Evolutionary conservation across 2,329 filamentous ascomycete species (phyloP).

Genomic region (Xylaria sp.): DNA sequence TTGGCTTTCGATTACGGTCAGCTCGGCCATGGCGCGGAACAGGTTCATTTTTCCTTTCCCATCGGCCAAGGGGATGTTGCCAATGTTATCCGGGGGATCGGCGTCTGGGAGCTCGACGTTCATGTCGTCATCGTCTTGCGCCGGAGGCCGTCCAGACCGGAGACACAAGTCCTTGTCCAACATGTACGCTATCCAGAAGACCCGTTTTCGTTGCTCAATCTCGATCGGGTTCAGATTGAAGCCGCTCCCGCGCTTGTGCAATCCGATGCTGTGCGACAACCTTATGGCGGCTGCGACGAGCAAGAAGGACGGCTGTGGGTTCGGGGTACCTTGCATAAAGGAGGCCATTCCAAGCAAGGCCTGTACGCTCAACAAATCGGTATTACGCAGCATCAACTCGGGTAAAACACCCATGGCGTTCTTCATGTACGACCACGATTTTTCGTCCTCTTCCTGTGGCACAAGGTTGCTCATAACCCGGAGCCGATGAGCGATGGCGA

Average conservation of each 20-base stretch:
- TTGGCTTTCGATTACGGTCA: conserved; percentile 87
- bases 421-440: conserved; percentile 94
- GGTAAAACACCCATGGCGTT: conserved; percentile 93
- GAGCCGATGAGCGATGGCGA: conserved; percentile 91
- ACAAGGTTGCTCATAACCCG: conserved; percentile 95
- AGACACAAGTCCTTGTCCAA: conserved; percentile 66
- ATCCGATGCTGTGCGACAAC: conserved; percentile 87
- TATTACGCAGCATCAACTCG: conserved; percentile 93
- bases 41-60: conserved; percentile 93
- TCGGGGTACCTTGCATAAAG: conserved; percentile 94
- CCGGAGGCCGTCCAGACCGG: conserved; percentile 60
- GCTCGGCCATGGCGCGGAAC: conserved; percentile 89
- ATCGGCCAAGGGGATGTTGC: conserved; percentile 87
- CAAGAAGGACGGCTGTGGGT: conserved; percentile 91
- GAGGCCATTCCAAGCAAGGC: conserved; percentile 90
- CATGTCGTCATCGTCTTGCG: conserved; percentile 74
- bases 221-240: conserved; percentile 94
- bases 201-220: conserved; percentile 79
- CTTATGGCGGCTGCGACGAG: conserved; percentile 89
- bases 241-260: conserved; percentile 89
- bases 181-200: conserved; percentile 70
- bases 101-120: conserved; percentile 94
- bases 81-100: conserved; percentile 87
- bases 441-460: conserved; percentile 86
- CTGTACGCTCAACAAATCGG: conserved; percentile 91